A percentile compares a stretch with the other conserved stretches of the same genome.
Conservation (phyloP, 225 moss, liverwort and hornwort genomes). For the Bryum argenteum region DNA sequence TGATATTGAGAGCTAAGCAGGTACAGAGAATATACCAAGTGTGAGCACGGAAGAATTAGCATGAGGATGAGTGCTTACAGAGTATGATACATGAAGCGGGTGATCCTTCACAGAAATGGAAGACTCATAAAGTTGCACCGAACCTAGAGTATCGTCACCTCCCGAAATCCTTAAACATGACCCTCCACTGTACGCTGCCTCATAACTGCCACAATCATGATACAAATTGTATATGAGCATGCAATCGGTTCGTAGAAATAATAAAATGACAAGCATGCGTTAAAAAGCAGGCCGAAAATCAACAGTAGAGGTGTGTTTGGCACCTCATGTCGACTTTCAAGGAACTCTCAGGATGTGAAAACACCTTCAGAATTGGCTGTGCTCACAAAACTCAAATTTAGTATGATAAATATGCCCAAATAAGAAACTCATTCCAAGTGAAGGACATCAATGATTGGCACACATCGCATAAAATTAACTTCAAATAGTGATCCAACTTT, state of each 20-base stretch:
- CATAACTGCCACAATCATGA: constrained; percentile 51
- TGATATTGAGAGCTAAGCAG: no score
- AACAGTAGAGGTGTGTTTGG: neutral
- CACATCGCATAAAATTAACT: no score
- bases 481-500: no score
- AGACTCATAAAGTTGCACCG: constrained; percentile 48
- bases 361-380: constrained; percentile 51
- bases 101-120: constrained; percentile 27
- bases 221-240: neutral
- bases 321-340: constrained; percentile 51
- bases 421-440: no score
- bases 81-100: constrained; percentile 37
- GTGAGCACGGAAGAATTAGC: no score
- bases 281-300: neutral
- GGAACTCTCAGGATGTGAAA: constrained; percentile 28
- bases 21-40: no score
- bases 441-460: no score
- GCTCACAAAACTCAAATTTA: constrained; percentile 26
- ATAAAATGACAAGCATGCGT: neutral
- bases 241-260: neutral
- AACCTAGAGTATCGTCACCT: constrained; percentile 33
- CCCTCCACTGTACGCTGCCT: constrained; percentile 70
- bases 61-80: constrained; percentile 27
- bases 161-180: constrained; percentile 55
- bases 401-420: neutral